Base-by-base conservation (phyloP, 192 early-diverging fungal genomes). In the Backusella tuberculispora region DNA sequence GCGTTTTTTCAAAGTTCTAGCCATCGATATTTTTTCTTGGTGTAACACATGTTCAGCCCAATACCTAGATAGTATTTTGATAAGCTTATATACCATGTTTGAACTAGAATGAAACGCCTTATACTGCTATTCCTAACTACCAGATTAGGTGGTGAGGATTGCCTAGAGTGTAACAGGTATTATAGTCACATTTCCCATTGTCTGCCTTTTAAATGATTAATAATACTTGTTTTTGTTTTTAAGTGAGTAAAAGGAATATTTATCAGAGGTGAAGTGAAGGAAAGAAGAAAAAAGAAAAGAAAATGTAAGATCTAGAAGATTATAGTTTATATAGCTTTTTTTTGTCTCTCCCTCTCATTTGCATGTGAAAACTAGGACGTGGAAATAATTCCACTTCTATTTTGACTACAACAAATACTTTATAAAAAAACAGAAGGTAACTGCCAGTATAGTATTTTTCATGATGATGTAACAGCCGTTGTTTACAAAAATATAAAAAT, bases 31-130 rank as follows among this genome's bases (percentile, higher is more conserved):
- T 24, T 50, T 60, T 60, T 19, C 53, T 24, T 60, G 21, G 53
- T 60, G 53, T 60, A 10, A 26, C 53, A 60, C 21, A 8, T 60
- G 53, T 60, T 60, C 53, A 60, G 53, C 53, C 53, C 53, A 60
- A 10, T 60, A 12, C 53, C 53, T 60, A 60, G 53, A 60, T 60
- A 60, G 53, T 60, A 60, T 12, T 19, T n/a, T 60, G 53, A 60
- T 60, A 60, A 60, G 53, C 53, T 60, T 60, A 10, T 60, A 60
- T 60, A 26, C 53, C 53, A 60, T 26, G 53, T 60, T 60, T 60
- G 53, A 60, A 60, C 53, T 60, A 60, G 53, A 60, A 60, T 60
- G 53, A 60, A 60, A 60, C 53, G 21, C 53, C 53, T 60, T 60
- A 60, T 60, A 26, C 26, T 5, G 21, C 53, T 60, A 60, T 26